Conservation (phyloP, 2,329 filamentous ascomycete genomes). For the Nemania diffusa region DNA sequence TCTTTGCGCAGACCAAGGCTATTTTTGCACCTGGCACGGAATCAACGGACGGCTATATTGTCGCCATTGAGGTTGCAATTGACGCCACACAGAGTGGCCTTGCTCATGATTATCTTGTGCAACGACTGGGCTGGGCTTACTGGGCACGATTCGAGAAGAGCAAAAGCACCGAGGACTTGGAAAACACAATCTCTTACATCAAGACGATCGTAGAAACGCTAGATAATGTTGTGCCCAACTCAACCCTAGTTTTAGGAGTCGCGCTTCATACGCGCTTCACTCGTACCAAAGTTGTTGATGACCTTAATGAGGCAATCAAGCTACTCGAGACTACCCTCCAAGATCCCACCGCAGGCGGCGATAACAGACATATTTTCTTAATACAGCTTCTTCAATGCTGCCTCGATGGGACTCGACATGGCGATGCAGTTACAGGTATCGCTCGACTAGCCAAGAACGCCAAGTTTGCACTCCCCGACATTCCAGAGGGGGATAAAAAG, state of each 20-base stretch:
- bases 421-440: not conserved
- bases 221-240: not conserved
- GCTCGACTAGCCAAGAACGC: not conserved
- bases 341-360: not conserved
- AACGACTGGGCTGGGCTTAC: constrained; percentile 9
- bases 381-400: not conserved
- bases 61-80: not conserved
- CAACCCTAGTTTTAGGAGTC: not conserved
- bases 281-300: not conserved
- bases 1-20: constrained; percentile 2
- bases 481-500: not conserved
- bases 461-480: not conserved
- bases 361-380: not conserved
- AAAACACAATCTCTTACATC: not conserved
- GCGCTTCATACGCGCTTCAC: not conserved
- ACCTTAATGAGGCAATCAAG: constrained; percentile 1
- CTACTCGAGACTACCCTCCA: not conserved
- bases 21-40: not conserved
- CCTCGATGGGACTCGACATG: not conserved
- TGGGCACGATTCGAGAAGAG: constrained; percentile 1
- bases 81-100: not conserved
- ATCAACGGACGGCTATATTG: not conserved
- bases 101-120: not conserved
- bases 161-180: not conserved
- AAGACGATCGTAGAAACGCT: not conserved